Conservation (phyloP, 805 yeast genomes). For the Hanseniaspora clermontiae region DNA sequence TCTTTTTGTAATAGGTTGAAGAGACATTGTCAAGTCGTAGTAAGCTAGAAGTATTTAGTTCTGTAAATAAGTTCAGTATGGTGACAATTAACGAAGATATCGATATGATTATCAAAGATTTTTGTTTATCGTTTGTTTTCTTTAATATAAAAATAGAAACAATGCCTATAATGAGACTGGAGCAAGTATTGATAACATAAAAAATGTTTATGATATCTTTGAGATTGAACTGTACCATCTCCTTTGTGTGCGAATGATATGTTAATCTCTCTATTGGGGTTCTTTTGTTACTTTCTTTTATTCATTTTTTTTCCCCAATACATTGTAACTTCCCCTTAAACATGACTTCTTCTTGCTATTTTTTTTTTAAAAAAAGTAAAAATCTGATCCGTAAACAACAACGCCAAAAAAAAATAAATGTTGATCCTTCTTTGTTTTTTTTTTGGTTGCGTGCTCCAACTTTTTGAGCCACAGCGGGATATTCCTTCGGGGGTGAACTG, state of each 20-base stretch:
- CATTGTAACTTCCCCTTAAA: too few relatives aligned
- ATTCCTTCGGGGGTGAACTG: too few relatives aligned
- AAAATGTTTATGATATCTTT: not conserved
- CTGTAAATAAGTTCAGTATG: not conserved
- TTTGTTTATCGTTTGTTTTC: not conserved
- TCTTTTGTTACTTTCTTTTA: not conserved
- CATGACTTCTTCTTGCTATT: too few relatives aligned
- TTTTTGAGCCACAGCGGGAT: too few relatives aligned
- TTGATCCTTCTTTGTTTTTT: too few relatives aligned
- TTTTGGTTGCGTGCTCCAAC: too few relatives aligned
- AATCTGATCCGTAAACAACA: too few relatives aligned
- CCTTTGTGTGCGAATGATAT: not conserved
- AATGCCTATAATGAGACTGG: not conserved
- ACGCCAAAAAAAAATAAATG: too few relatives aligned
- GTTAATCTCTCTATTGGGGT: not conserved
- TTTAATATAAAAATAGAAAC: not conserved
- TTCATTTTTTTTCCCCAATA: too few relatives aligned
- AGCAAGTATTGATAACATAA: not conserved
- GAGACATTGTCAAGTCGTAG: not conserved
- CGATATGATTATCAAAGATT: slow-evolving; percentile 1
- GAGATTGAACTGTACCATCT: not conserved
- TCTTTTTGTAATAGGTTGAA: not conserved
- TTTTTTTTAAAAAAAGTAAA: too few relatives aligned
- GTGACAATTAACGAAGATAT: not conserved
- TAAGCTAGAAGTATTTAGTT: not conserved